Evolutionary conservation across 345 rosid genomes (phyloP).

Genomic region (Lumnitzera littorea): DNA sequence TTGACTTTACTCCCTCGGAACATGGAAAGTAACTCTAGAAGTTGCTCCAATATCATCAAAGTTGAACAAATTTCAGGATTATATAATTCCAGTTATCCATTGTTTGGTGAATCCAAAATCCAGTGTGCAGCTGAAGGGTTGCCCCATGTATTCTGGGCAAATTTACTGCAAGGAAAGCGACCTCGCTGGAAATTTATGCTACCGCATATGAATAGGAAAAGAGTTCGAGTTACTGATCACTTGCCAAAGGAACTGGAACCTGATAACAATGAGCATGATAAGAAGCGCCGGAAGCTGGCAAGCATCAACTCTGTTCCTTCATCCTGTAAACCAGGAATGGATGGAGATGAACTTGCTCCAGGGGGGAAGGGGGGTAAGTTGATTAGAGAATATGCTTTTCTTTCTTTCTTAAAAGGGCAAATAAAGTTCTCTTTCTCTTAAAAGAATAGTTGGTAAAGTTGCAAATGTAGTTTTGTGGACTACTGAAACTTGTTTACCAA

Average conservation of each 20-base stretch:
- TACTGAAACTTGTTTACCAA: too few species aligned
- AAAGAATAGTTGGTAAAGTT: neutral
- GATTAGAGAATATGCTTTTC: slow-evolving; percentile 3
- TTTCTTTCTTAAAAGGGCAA: too few species aligned
- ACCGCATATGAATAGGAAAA: slow-evolving; percentile 63
- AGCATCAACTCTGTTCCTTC: slow-evolving; percentile 21
- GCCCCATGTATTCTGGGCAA: slow-evolving; percentile 68
- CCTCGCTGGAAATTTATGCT: slow-evolving; percentile 66
- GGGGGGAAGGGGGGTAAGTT: slow-evolving; percentile 39
- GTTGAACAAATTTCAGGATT: slow-evolving; percentile 46
- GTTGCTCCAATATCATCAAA: slow-evolving; percentile 41
- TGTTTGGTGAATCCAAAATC: slow-evolving; percentile 55
- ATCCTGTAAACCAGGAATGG: slow-evolving; percentile 16
- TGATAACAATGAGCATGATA: slow-evolving; percentile 28
- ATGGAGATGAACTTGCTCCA: slow-evolving; percentile 17
- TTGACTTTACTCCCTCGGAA: slow-evolving; percentile 34
- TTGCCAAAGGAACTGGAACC: slow-evolving; percentile 17
- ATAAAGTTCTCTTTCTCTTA: neutral
- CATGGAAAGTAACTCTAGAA: slow-evolving; percentile 25
- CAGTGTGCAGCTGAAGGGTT: slow-evolving; percentile 38
- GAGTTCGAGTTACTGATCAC: slow-evolving; percentile 31
- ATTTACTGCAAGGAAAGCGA: slow-evolving; percentile 45
- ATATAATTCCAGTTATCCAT: slow-evolving; percentile 32
- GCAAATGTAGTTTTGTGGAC: too few species aligned
- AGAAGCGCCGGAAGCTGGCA: slow-evolving; percentile 48